Evolutionary conservation across 2,329 filamentous ascomycete genomes (phyloP).

Genomic region (Ophiostoma ulmi): DNA sequence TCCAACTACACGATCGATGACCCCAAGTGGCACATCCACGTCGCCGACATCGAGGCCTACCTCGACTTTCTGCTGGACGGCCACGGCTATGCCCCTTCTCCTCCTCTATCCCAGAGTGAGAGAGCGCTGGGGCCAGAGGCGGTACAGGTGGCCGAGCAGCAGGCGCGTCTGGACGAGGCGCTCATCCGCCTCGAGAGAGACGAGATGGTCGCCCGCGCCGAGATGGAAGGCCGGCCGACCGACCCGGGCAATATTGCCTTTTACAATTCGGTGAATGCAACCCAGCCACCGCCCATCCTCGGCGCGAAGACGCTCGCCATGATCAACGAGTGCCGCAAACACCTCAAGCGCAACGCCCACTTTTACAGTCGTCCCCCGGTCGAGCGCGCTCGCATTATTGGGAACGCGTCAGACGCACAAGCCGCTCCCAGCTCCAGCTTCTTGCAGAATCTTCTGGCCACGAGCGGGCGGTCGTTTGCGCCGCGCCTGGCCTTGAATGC

Average conservation of each 20-base stretch:
- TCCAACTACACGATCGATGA: slow-evolving; percentile 45
- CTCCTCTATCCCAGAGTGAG: not conserved
- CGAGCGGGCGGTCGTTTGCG: slow-evolving; percentile 19
- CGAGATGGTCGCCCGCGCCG: slow-evolving; percentile 1
- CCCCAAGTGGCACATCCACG: slow-evolving; percentile 38
- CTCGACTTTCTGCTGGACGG: slow-evolving; percentile 34
- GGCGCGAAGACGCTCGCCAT: slow-evolving; percentile 12
- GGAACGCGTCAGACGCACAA: no score
- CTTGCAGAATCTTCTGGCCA: slow-evolving; percentile 13
- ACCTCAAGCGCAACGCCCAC: slow-evolving; percentile 6
- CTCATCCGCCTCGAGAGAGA: not conserved
- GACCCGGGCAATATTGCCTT: not conserved
- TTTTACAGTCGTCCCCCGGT: not conserved
- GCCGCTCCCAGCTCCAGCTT: not conserved
- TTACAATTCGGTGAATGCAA: not conserved
- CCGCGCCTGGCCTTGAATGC: not conserved
- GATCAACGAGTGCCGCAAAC: slow-evolving; percentile 9
- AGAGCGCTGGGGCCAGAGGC: not conserved
- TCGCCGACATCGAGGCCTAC: slow-evolving; percentile 38
- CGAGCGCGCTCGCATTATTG: not conserved
- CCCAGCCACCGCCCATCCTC: not conserved
- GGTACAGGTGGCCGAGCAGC: not conserved
- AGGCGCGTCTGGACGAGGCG: not conserved
- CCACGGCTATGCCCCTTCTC: not conserved
- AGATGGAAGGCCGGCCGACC: not conserved